These are phyloP conservation scores for Eucalyptus pumila DNA, from an alignment of 345 rosid genomes.

Conservation along the genomic window DNA sequence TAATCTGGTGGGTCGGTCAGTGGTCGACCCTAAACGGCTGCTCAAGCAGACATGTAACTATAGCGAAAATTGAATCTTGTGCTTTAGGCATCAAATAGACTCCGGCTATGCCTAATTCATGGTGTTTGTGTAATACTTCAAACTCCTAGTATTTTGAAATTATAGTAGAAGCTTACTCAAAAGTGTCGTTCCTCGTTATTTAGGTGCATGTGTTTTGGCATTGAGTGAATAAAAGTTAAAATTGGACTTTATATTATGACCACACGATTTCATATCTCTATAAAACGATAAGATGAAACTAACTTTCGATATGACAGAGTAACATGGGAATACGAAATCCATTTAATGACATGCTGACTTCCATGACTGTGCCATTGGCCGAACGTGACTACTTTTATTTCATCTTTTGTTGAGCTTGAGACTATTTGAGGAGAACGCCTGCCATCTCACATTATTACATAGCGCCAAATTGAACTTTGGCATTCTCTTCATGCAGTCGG, in stretches of 20 bases:
- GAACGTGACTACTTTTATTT: neutral
- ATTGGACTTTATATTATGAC: neutral
- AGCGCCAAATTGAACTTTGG: neutral
- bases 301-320: neutral
- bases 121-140: neutral
- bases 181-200: neutral
- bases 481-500: neutral
- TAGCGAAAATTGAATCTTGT: neutral
- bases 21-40: too few species aligned
- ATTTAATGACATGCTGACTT: neutral
- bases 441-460: neutral
- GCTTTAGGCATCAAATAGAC: neutral
- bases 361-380: neutral
- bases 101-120: neutral
- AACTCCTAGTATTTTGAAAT: neutral
- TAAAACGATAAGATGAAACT: neutral
- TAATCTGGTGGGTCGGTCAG: too few species aligned
- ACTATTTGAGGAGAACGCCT: neutral
- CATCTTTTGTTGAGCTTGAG: neutral
- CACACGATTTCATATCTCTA: neutral
- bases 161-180: neutral
- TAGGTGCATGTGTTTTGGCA: neutral
- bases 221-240: neutral
- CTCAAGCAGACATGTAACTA: too few species aligned
- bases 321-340: neutral